Evolutionary conservation across 2,329 filamentous ascomycete genomes (phyloP).

Genomic region (Zarea fungicola): DNA sequence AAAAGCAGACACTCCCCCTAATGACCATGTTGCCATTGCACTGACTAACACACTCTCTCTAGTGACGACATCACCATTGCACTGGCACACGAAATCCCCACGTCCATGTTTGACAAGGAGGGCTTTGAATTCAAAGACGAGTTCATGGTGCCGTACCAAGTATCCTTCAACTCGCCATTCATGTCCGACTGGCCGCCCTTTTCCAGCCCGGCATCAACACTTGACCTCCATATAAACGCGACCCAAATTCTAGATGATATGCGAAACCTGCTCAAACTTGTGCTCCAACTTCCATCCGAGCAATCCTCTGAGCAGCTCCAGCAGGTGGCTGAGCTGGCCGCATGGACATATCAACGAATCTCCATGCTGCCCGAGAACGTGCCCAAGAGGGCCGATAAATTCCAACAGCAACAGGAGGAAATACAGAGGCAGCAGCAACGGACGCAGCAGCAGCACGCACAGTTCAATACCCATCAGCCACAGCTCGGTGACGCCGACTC

Average conservation of each 20-base stretch:
- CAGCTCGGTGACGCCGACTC: background rate
- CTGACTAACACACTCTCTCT: conserved; percentile 12
- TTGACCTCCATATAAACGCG: conserved; percentile 41
- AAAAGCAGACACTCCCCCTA: too few relatives aligned
- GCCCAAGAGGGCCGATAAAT: conserved; percentile 5
- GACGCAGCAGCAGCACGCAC: conserved; percentile 3
- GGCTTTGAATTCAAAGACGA: conserved; percentile 39
- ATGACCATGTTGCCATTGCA: background rate
- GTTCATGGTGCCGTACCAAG: conserved; percentile 34
- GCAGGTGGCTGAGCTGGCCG: conserved; percentile 34
- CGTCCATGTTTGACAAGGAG: conserved; percentile 34
- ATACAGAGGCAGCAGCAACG: conserved; percentile 13
- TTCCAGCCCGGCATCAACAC: conserved; percentile 32
- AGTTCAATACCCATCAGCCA: background rate
- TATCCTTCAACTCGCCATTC: conserved; percentile 44
- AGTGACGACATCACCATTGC: conserved; percentile 45
- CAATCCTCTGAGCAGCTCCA: conserved; percentile 32
- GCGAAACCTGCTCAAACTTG: conserved; percentile 39
- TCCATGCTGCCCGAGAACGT: conserved; percentile 26
- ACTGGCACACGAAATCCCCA: conserved; percentile 40
- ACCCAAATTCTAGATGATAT: conserved; percentile 48
- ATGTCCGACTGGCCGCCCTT: conserved; percentile 39
- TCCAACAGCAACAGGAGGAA: conserved; percentile 2
- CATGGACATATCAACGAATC: conserved; percentile 37
- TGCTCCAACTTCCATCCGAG: conserved; percentile 33